Evolutionary conservation across 441 rosid genomes (phyloP), one percentile per base, ranked within the genome.

Genomic region (Populus tomentosa): DNA sequence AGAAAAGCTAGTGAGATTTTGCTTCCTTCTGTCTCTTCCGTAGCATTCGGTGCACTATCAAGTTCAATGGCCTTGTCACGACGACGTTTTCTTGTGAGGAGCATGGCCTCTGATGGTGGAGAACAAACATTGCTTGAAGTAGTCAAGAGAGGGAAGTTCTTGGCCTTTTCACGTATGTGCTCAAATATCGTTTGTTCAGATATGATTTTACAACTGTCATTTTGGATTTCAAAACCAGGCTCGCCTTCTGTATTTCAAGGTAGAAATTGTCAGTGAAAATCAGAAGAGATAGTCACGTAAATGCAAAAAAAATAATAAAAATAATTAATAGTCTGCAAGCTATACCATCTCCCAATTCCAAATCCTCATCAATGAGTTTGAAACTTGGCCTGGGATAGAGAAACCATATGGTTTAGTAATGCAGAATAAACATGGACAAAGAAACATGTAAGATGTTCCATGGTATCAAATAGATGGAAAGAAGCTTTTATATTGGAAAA

Each of bases 281-380:
- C 2, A 64, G n/a, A 26, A 16, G 66, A 79, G 50, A 68, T 3
- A 62, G 23, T 21, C 28, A 79, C 8, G 56, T 18, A 40, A 20
- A 74, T 24, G 46, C 62, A 76, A 70, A 40, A 16, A 72, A 67
- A 23, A 62, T 28, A 67, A 35, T 1, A 11, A 66, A 36, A 21
- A 53, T 33, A 67, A 28, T 46, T 40, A 70, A 28, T 46, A 70
- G 24, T 38, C 11, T 67, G 36, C 7, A 53, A 74, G 82, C 69
- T 63, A 76, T 86, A 92, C 97, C 94, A 88, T 86, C 95, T 74
- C 76, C 91, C 38, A 82, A 40, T 13, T 94, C 97, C 79, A 82
- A 59, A n/a, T 94, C 97, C 79, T 95, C 97, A 78, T 92, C 97
- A 76, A 95, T 38, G 86, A 95, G 99, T 70, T 80, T 85, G 91